Percentiles rank a stretch among this genome's conserved stretches.
Evolutionary conservation across 805 yeast genomes (phyloP).

Genomic region (Saturnispora halmiae): DNA sequence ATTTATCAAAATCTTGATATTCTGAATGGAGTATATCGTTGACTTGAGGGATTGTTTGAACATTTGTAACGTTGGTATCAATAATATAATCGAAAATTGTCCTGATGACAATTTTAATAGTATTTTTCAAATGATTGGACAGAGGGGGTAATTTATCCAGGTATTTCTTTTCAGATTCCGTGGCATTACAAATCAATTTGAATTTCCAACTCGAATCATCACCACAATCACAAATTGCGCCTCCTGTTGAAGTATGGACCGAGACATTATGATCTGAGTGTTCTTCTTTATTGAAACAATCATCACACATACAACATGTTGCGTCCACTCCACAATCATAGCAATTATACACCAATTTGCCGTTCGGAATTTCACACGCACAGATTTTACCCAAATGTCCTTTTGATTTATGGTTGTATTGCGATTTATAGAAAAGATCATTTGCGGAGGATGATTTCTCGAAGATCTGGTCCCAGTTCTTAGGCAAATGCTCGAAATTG

Average conservation of each 20-base stretch:
- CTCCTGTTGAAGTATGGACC: slow-evolving; percentile 40
- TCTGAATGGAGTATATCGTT: slow-evolving; percentile 4
- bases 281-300: slow-evolving; percentile 63
- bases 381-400: slow-evolving; percentile 58
- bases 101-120: slow-evolving; percentile 24
- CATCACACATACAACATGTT: slow-evolving; percentile 66
- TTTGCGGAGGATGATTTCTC: slow-evolving; percentile 9
- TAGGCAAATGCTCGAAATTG: slow-evolving; percentile 18
- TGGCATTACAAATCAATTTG: slow-evolving; percentile 40
- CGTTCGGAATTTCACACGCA: slow-evolving; percentile 50
- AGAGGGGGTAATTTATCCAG: slow-evolving; percentile 8
- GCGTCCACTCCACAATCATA: slow-evolving; percentile 69
- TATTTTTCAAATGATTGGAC: slow-evolving; percentile 16
- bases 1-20: slow-evolving; percentile 2
- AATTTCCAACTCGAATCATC: slow-evolving; percentile 55
- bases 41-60: slow-evolving; percentile 19
- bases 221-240: slow-evolving; percentile 69
- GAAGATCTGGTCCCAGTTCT: slow-evolving; percentile 20
- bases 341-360: slow-evolving; percentile 66
- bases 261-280: slow-evolving; percentile 60
- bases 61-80: slow-evolving; percentile 31
- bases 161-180: slow-evolving; percentile 10
- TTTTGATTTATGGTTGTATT: slow-evolving; percentile 16
- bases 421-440: slow-evolving; percentile 20
- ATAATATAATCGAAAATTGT: slow-evolving; percentile 34